Conservation (phyloP, 352 stramenopile species). For the Globisporangium cystogenes region DNA sequence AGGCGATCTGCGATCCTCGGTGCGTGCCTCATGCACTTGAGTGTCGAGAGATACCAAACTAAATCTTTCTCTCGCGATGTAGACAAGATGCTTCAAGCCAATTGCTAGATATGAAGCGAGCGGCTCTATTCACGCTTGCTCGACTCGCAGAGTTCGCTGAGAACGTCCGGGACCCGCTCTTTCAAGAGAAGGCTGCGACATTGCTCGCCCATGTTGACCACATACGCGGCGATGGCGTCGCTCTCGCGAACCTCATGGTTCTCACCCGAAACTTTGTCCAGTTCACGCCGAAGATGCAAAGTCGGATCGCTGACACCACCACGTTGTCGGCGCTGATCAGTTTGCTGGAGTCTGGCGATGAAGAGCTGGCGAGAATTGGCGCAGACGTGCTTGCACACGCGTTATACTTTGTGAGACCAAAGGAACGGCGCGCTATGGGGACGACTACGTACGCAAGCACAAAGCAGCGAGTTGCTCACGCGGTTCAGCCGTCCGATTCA, state of each 20-base stretch:
- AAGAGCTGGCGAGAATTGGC: not conserved
- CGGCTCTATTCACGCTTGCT: conserved; percentile 24
- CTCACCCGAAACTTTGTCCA: conserved; percentile 18
- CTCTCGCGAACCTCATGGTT: conserved; percentile 24
- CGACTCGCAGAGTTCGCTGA: conserved; percentile 19
- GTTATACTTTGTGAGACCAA: conserved; percentile 11
- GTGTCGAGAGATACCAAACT: not conserved
- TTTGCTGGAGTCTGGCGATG: conserved; percentile 3
- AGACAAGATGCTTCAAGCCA: not conserved
- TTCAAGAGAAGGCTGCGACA: conserved; percentile 25
- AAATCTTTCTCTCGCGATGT: not conserved
- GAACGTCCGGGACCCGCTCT: conserved; percentile 19
- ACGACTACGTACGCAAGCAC: not conserved
- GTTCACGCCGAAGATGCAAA: conserved; percentile 21
- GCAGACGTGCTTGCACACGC: conserved; percentile 11
- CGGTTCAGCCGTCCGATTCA: not conserved
- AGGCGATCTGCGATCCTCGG: not conserved
- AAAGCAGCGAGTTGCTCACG: not conserved
- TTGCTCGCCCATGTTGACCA: conserved; percentile 4
- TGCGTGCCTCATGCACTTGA: not conserved
- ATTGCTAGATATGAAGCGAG: conserved; percentile 14
- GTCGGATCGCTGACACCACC: conserved; percentile 16
- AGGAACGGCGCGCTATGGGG: not conserved
- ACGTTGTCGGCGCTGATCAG: conserved; percentile 4
- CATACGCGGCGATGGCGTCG: not conserved